A percentile compares a stretch with the other conserved stretches of the same genome.
Conservation (phyloP, 768 basidiomycete genomes). For the Leccinum fibrillosum region DNA sequence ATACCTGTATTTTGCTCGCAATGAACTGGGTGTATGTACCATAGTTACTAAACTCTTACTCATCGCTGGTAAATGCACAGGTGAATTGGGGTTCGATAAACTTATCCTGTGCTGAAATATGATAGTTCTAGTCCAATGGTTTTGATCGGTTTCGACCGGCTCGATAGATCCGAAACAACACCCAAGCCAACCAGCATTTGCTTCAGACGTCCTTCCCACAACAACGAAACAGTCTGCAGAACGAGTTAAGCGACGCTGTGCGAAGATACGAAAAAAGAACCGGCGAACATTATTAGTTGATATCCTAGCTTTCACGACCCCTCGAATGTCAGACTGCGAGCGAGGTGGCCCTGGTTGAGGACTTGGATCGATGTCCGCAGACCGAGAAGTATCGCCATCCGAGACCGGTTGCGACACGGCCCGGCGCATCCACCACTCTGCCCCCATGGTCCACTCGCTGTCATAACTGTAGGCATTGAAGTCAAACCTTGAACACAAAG, state of each 20-base stretch:
- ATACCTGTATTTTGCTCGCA: constrained; percentile 22
- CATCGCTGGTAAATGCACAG: neutral
- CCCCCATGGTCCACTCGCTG: constrained; percentile 93
- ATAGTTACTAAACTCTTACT: constrained; percentile 20
- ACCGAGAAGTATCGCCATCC: constrained; percentile 9
- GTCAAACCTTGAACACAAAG: constrained; percentile 87
- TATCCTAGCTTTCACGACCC: constrained; percentile 85
- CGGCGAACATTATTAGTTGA: constrained; percentile 82
- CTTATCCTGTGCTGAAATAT: constrained; percentile 72
- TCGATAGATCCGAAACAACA: constrained; percentile 86
- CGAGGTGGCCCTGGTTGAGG: constrained; percentile 6
- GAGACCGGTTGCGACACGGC: constrained; percentile 31
- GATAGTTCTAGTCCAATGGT: constrained; percentile 91
- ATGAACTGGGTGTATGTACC: constrained; percentile 18
- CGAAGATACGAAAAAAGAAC: neutral
- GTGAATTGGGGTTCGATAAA: neutral
- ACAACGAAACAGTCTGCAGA: constrained; percentile 75
- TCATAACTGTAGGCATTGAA: constrained; percentile 98
- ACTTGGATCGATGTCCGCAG: constrained; percentile 1
- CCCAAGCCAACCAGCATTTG: constrained; percentile 90
- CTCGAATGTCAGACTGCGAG: constrained; percentile 46
- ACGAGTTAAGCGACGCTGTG: neutral
- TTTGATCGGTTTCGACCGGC: constrained; percentile 81
- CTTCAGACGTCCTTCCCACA: constrained; percentile 92
- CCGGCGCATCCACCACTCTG: constrained; percentile 92